These are phyloP conservation scores for Ganoderma boninense DNA, from an alignment of 1,284 basidiomycete species.

Conservation along the genomic window DNA sequence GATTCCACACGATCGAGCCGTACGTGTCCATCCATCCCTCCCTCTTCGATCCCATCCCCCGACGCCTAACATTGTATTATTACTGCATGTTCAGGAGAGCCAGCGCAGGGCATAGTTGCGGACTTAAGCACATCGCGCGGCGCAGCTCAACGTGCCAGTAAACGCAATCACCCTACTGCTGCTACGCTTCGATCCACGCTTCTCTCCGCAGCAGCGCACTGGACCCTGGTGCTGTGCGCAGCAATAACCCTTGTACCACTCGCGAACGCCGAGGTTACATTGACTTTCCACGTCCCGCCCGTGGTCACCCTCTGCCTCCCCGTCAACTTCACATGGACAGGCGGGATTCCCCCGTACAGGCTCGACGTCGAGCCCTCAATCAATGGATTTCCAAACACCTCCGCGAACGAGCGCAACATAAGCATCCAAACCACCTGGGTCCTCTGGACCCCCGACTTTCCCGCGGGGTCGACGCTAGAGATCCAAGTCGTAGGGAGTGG, in stretches of 20 bases:
- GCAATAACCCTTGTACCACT: not conserved
- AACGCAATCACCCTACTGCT: not conserved
- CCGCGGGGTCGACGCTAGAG: not conserved
- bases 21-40: not conserved
- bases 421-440: conserved; percentile 52
- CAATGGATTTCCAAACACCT: too few species aligned
- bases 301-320: conserved; percentile 4
- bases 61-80: not conserved
- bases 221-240: not conserved
- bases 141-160: not conserved
- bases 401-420: conserved; percentile 77
- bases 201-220: not conserved
- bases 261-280: conserved; percentile 4
- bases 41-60: not conserved
- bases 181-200: not conserved
- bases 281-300: not conserved
- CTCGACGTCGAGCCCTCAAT: conserved; percentile 12
- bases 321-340: conserved; percentile 15
- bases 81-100: too few species aligned
- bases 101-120: too few species aligned
- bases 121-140: too few species aligned
- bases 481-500: not conserved
- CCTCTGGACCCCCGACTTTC: conserved; percentile 1
- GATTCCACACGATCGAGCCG: not conserved
- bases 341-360: conserved; percentile 10